Evolutionary conservation across 2,329 filamentous ascomycete genomes (phyloP).

Genomic region (Penicillium brasilianum): DNA sequence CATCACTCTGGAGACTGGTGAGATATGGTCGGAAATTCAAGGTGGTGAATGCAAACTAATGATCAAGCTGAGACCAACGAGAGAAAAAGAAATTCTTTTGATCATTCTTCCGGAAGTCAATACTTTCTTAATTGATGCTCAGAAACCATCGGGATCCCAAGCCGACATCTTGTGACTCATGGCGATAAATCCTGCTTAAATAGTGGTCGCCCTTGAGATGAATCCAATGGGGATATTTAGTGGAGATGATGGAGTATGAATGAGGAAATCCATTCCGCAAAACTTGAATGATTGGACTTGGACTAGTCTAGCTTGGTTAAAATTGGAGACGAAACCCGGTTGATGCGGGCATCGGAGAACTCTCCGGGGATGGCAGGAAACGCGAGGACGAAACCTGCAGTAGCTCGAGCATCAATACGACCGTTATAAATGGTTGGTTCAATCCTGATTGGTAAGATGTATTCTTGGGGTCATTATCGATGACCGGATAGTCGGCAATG

Average conservation of each 20-base stretch:
- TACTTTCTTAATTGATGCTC: background rate
- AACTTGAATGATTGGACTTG: background rate
- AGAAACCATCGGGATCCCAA: background rate
- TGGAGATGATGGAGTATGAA: background rate
- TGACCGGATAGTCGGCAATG: background rate
- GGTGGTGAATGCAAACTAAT: too few species aligned
- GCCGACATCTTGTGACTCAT: background rate
- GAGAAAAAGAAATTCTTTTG: too few species aligned
- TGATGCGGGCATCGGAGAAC: background rate
- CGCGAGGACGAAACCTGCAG: background rate
- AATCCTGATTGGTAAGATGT: background rate
- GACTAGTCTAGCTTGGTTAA: background rate
- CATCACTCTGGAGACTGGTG: background rate
- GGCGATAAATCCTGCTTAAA: background rate
- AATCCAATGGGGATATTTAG: background rate
- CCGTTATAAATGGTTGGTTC: background rate
- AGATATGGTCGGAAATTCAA: too few species aligned
- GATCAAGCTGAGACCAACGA: too few species aligned
- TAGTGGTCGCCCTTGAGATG: background rate
- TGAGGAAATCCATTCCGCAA: background rate
- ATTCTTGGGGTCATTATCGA: background rate
- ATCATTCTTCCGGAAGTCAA: background rate
- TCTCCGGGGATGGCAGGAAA: background rate
- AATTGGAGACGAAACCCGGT: background rate
- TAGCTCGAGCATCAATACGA: background rate